Evolutionary conservation across 352 stramenopile genomes (phyloP).

Genomic region (Peronosclerospora sorghi): DNA sequence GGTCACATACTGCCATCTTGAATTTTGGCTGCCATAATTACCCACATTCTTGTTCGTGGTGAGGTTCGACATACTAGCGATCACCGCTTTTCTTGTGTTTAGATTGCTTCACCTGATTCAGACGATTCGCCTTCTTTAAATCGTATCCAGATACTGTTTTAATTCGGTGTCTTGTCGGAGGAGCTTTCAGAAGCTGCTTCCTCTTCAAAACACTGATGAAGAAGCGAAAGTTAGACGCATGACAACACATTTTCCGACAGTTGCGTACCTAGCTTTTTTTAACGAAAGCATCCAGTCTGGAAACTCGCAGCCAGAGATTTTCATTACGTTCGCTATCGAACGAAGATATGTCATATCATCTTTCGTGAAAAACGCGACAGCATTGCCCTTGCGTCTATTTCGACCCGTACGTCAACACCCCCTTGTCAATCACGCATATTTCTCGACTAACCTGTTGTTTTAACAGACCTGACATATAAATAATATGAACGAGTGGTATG

Average conservation of each 20-base stretch:
- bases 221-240: conserved; percentile 1
- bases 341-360: conserved; percentile 91
- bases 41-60: not conserved
- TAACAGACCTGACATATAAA: too few relatives aligned
- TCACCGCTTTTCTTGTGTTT: conserved; percentile 20
- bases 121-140: conserved; percentile 70
- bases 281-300: conserved; percentile 97
- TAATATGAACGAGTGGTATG: too few relatives aligned
- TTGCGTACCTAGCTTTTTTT: conserved; percentile 80
- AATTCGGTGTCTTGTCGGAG: conserved; percentile 58
- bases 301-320: conserved; percentile 94
- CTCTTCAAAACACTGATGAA: conserved; percentile 42
- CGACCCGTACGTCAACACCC: conserved; percentile 92
- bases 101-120: conserved; percentile 40
- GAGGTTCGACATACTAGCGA: not conserved
- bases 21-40: conserved; percentile 2
- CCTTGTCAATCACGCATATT: too few relatives aligned
- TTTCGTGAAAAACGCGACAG: conserved; percentile 97
- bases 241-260: not conserved
- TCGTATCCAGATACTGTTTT: conserved; percentile 83
- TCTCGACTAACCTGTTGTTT: too few relatives aligned
- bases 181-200: conserved; percentile 76
- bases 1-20: too few relatives aligned
- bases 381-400: conserved; percentile 86
- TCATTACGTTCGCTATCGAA: conserved; percentile 98